These are phyloP conservation scores for Cucurbita moschata DNA, from an alignment of 306 rosid genomes.

Conservation along the genomic window DNA sequence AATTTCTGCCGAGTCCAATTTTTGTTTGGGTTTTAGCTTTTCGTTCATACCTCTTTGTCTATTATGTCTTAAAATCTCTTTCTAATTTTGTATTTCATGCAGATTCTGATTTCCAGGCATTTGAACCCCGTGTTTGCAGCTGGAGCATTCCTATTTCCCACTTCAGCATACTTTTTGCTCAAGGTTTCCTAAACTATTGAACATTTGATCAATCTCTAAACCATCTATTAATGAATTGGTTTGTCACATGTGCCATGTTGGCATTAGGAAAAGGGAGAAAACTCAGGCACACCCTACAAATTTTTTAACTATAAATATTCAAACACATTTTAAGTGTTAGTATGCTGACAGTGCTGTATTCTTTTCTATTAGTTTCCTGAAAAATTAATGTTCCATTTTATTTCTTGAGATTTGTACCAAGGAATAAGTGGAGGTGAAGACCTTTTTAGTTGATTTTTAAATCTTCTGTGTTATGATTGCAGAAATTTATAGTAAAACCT, in stretches of 20 bases:
- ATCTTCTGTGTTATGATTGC: constrained; percentile 19
- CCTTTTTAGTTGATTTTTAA: not conserved
- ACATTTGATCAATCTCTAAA: not conserved
- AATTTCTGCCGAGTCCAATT: not conserved
- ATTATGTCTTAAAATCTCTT: constrained; percentile 8
- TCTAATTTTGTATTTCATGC: constrained; percentile 24
- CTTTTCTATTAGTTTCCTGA: not conserved
- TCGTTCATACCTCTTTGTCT: not conserved
- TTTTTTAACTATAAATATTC: not conserved
- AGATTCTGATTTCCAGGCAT: constrained; percentile 62
- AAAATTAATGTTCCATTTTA: not conserved
- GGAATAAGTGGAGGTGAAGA: not conserved
- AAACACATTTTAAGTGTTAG: not conserved
- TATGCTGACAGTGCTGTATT: not conserved
- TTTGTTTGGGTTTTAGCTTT: not conserved
- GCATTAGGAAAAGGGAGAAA: not conserved
- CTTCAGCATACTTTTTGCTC: constrained; percentile 66
- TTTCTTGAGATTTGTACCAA: not conserved
- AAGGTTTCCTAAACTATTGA: constrained; percentile 38
- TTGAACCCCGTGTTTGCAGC: constrained; percentile 62
- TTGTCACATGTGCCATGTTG: not conserved
- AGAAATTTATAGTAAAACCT: constrained; percentile 69
- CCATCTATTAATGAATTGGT: not conserved
- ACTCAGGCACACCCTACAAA: not conserved
- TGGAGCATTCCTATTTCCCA: constrained; percentile 77